phyloP scores from a whole-genome alignment of 768 basidiomycete genomes.

The Mrakia blollopis region DNA sequence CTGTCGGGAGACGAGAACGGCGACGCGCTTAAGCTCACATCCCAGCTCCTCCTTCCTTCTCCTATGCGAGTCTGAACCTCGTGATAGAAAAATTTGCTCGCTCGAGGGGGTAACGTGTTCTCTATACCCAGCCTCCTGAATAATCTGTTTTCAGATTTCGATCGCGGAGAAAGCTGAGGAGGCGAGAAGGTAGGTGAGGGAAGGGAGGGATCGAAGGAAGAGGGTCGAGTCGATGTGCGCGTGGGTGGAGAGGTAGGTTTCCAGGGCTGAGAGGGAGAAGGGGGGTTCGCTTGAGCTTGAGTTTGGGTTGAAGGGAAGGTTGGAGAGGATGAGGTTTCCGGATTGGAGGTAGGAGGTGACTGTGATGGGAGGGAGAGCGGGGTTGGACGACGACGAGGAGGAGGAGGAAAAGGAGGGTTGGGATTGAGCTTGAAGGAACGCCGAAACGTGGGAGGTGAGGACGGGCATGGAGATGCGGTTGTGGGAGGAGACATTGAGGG shows the following conservation, averaged over 20 bases:
- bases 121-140: no score
- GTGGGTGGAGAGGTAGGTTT: neutral
- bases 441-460: neutral
- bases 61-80: no score
- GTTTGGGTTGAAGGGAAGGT: neutral
- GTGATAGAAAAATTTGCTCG: no score
- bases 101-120: no score
- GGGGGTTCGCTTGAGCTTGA: neutral
- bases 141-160: neutral
- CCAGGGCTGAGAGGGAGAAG: neutral
- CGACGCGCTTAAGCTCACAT: no score
- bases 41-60: no score
- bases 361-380: neutral
- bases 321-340: neutral
- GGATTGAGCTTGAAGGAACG: neutral
- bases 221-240: neutral
- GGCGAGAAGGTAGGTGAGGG: neutral
- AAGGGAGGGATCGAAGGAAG: neutral
- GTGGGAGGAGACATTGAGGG: slow-evolving; percentile 9
- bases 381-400: neutral
- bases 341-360: neutral
- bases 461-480: neutral
- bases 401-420: neutral
- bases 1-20: no score
- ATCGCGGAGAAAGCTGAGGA: neutral